Evolutionary conservation across 2,329 filamentous ascomycete genomes (phyloP).

Genomic region (Aspergillus proliferans): DNA sequence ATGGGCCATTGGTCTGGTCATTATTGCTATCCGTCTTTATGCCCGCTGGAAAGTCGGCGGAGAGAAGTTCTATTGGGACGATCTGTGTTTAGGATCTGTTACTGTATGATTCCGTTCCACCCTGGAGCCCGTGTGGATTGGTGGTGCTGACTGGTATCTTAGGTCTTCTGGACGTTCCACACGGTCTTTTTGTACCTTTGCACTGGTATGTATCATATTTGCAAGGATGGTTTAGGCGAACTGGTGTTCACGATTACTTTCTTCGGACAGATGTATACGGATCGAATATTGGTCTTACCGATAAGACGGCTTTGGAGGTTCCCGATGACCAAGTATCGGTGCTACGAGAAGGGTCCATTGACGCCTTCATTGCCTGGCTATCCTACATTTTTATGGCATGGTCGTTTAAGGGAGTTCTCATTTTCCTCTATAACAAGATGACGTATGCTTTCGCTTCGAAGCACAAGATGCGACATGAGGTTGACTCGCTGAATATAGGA

Average conservation of each 20-base stretch:
- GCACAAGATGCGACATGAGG: neutral
- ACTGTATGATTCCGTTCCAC: slow-evolving; percentile 3
- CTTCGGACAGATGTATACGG: slow-evolving; percentile 7
- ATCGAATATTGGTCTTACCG: slow-evolving; percentile 10
- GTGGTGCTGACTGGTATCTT: neutral
- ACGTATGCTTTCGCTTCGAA: slow-evolving; percentile 7
- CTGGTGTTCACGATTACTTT: neutral
- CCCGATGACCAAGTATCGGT: slow-evolving; percentile 6
- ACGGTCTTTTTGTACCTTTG: slow-evolving; percentile 10
- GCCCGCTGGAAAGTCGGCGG: slow-evolving; percentile 11
- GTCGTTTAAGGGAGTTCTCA: slow-evolving; percentile 12
- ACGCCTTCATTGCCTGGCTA: slow-evolving; percentile 13
- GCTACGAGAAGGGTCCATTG: slow-evolving; percentile 7
- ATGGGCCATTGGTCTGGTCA: slow-evolving; percentile 11
- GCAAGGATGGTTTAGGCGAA: neutral
- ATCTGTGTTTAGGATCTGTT: slow-evolving; percentile 8
- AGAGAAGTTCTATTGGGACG: slow-evolving; percentile 12
- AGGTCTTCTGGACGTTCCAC: slow-evolving; percentile 13
- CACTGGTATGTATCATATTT: slow-evolving; percentile 4
- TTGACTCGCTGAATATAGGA: slow-evolving; percentile 1
- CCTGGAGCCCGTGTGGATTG: neutral
- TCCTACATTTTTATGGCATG: slow-evolving; percentile 13
- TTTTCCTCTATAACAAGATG: slow-evolving; percentile 12
- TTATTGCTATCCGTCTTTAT: slow-evolving; percentile 13
- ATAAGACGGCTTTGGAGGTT: slow-evolving; percentile 7